These are phyloP conservation scores for Solanum dulcamara DNA, from an alignment of 257 asterid species.

Conservation along the genomic window DNA sequence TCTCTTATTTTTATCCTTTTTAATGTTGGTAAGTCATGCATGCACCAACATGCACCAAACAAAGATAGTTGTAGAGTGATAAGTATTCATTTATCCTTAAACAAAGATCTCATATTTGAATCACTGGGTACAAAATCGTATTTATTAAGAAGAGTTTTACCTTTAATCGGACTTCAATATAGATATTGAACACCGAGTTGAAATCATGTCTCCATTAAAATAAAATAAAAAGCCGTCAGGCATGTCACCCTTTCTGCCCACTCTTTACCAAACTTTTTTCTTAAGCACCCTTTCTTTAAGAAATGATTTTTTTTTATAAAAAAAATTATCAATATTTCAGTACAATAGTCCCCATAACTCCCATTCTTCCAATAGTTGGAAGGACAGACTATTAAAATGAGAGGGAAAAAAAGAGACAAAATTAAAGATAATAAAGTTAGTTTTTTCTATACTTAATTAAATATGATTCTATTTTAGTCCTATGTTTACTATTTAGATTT, in stretches of 20 bases:
- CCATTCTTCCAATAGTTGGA: not conserved
- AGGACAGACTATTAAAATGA: not conserved
- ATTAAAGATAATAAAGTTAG: not conserved
- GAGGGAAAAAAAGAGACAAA: not conserved
- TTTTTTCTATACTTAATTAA: not conserved
- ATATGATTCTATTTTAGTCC: not conserved
- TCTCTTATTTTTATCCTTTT: not conserved
- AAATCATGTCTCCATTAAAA: too few species aligned
- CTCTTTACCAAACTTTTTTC: constrained; percentile 10
- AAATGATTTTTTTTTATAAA: not conserved
- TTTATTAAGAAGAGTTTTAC: too few species aligned
- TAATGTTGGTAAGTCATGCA: constrained; percentile 11
- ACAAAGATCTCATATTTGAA: too few species aligned
- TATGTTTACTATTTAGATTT: not conserved
- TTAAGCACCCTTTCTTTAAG: constrained; percentile 1
- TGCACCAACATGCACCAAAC: too few species aligned
- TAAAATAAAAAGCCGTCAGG: too few species aligned
- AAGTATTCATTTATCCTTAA: too few species aligned
- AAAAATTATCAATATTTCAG: not conserved
- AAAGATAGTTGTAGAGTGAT: too few species aligned
- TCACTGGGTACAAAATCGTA: too few species aligned
- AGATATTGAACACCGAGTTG: too few species aligned
- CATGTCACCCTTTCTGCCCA: constrained; percentile 11
- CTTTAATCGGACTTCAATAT: too few species aligned
- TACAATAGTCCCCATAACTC: not conserved